Evolutionary conservation across 108 stramenopile species (phyloP).

Genomic region (Conticribra guillardii): DNA sequence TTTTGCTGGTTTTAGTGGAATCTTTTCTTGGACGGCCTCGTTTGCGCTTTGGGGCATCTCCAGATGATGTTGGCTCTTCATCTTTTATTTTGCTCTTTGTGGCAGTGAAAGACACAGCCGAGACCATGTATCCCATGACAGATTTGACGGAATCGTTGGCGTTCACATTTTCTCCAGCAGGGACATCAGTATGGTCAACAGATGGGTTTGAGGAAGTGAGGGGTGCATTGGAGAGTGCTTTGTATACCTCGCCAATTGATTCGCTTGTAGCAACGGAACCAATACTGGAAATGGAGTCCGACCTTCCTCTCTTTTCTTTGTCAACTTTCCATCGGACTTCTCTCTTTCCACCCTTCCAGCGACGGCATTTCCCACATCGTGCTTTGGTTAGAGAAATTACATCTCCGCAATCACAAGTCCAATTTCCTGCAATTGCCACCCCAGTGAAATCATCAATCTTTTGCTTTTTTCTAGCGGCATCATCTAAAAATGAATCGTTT

Average conservation of each 20-base stretch:
- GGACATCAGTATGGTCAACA: too few relatives aligned
- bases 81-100: neutral
- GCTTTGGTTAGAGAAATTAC: slow-evolving; percentile 7
- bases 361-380: slow-evolving; percentile 36
- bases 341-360: slow-evolving; percentile 38
- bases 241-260: neutral
- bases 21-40: slow-evolving; percentile 19
- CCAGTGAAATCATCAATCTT: neutral
- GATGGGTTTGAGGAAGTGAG: too few relatives aligned
- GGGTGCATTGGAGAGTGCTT: neutral
- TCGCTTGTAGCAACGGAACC: slow-evolving; percentile 5
- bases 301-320: slow-evolving; percentile 4
- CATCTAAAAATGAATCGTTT: neutral
- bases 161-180: neutral
- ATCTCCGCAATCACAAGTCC: slow-evolving; percentile 30
- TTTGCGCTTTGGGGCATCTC: slow-evolving; percentile 18
- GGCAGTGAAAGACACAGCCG: slow-evolving; percentile 1
- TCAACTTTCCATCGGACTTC: slow-evolving; percentile 10
- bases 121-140: neutral
- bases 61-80: neutral
- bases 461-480: neutral
- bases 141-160: neutral
- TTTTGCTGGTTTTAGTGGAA: too few relatives aligned
- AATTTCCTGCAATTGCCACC: slow-evolving; percentile 1
- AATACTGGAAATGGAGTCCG: too few relatives aligned